Conservation (phyloP, 495 filamentous ascomycete genomes). For the Podospora pseudopauciseta region DNA sequence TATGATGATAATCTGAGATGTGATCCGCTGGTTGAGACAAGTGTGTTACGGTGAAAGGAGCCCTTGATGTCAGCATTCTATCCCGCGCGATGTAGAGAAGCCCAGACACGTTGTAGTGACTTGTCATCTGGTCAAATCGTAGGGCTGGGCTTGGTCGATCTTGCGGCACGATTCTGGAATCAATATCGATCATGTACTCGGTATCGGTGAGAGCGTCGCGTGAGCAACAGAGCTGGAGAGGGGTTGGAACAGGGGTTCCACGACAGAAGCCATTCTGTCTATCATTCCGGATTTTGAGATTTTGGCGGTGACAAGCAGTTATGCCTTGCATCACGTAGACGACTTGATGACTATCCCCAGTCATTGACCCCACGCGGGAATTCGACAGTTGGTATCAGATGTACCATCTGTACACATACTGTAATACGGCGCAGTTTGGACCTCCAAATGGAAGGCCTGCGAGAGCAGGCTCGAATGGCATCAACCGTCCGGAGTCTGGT, state of each 20-base stretch:
- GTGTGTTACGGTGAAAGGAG: not conserved
- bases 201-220: not conserved
- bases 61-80: conserved; percentile 14
- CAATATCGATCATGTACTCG: not conserved
- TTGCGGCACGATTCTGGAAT: conserved; percentile 4
- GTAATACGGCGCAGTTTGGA: conserved; percentile 9
- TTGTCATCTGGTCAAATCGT: conserved; percentile 2
- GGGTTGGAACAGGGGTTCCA: not conserved
- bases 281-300: not conserved
- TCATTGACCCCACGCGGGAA: not conserved
- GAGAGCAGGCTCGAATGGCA: not conserved
- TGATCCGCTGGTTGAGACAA: conserved; percentile 4
- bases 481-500: not conserved
- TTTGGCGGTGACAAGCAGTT: not conserved
- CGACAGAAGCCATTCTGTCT: conserved; percentile 2
- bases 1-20: conserved; percentile 9
- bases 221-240: not conserved
- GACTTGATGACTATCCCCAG: not conserved
- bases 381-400: not conserved
- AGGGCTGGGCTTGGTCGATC: not conserved
- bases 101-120: not conserved
- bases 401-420: not conserved
- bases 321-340: not conserved
- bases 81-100: not conserved
- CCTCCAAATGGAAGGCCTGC: not conserved